These are phyloP conservation scores for Colletotrichum sublineola DNA, from an alignment of 2,329 filamentous ascomycete genomes.

Conservation along the genomic window DNA sequence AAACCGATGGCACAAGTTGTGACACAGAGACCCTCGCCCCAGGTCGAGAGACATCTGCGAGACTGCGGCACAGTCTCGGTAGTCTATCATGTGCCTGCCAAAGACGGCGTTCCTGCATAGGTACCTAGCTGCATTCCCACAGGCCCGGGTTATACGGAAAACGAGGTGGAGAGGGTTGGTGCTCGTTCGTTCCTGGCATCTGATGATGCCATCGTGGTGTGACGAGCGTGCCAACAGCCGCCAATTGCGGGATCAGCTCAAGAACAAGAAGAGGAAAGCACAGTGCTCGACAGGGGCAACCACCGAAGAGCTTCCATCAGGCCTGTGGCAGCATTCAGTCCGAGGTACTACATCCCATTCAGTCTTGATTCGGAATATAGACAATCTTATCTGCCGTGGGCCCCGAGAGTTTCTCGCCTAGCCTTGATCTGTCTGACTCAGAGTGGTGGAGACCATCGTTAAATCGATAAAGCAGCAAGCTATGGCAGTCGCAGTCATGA, in stretches of 20 bases:
- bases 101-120: conserved; percentile 31
- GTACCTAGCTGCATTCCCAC: not conserved
- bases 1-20: conserved; percentile 27
- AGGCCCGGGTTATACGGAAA: conserved; percentile 6
- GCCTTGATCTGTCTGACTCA: not conserved
- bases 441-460: conserved; percentile 6
- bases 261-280: not conserved
- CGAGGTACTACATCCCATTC: conserved; percentile 22
- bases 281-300: not conserved
- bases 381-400: conserved; percentile 35
- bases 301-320: conserved; percentile 9
- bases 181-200: conserved; percentile 22
- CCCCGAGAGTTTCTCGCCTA: not conserved
- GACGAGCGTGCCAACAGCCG: conserved; percentile 1
- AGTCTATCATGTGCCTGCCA: conserved; percentile 10
- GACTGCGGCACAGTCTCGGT: conserved; percentile 35
- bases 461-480: not conserved
- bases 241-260: conserved; percentile 5
- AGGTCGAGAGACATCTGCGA: conserved; percentile 15
- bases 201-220: conserved; percentile 36
- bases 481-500: not conserved
- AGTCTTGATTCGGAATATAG: conserved; percentile 27
- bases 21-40: conserved; percentile 30
- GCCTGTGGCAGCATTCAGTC: conserved; percentile 16
- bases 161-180: not conserved